phyloP scores from a whole-genome alignment of 2,329 filamentous ascomycete species.

The Stemphylium lycopersici region DNA sequence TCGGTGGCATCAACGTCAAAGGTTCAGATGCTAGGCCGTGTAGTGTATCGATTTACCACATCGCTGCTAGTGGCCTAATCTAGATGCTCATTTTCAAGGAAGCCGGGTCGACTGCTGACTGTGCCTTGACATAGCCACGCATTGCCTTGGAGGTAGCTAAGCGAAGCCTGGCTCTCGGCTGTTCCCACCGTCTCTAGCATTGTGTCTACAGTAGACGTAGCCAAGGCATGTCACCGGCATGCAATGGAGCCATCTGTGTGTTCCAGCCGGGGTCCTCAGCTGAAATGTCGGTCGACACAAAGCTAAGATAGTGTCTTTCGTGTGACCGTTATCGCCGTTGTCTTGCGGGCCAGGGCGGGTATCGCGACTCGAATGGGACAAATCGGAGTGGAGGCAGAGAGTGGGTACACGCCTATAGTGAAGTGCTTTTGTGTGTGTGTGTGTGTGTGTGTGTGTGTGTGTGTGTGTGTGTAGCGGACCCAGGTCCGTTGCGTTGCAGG shows the following conservation, averaged over 20 bases:
- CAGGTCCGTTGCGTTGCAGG: conserved; percentile 5
- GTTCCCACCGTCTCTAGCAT: background rate
- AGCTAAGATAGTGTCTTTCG: background rate
- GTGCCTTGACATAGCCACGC: background rate
- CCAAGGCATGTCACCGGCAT: background rate
- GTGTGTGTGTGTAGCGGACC: conserved; percentile 1
- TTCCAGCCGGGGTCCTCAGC: background rate
- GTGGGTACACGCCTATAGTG: conserved; percentile 9
- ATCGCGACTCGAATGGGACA: conserved; percentile 6
- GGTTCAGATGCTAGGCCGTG: no score
- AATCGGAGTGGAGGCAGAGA: conserved; percentile 5
- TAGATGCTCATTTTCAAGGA: no score
- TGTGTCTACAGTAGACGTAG: background rate
- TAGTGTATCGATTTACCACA: no score
- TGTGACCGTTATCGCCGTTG: background rate
- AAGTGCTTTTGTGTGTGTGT: conserved; percentile 4
- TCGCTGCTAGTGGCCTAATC: no score
- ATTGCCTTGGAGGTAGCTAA: no score
- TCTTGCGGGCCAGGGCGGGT: conserved; percentile 1
- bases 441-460: background rate
- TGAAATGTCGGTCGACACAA: background rate
- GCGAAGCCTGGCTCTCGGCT: background rate
- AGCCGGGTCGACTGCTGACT: background rate
- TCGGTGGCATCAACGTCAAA: no score
- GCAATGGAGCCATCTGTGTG: background rate